Base-by-base conservation (phyloP, 768 basidiomycete species). In the Calocera viscosa region DNA sequence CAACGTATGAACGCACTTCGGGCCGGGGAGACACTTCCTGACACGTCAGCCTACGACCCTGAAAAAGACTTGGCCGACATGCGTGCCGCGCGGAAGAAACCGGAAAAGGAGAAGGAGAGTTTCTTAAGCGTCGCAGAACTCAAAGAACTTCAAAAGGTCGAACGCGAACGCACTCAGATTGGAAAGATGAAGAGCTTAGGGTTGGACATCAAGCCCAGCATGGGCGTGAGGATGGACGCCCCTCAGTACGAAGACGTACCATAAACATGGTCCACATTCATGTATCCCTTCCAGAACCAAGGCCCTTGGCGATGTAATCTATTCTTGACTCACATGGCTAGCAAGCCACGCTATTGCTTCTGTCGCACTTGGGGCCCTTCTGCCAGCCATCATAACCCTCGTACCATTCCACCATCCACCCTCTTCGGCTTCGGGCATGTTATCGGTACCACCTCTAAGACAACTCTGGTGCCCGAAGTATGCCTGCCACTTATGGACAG, bases 101-200 rank as follows among this genome's bases (percentile, higher is more conserved):
- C 84, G 17, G 71, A 76, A 2, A 78, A 79, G 22, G 89, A 91
- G 72, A 80, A 82, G 39, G 90, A 94, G 17, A 86, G 84, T 33
- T 90, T 86, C 71, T 82, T 94, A 73, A 86, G 78, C 68, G 84
- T 84, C 71, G 90, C 91, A 39, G 89, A 94, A 74, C 76, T 96
- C 30, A 77, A 84, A 79, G 91, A 94, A 68, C 76, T 96, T 64
- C 80, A 93, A 34, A 83, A 82, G 70, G 87, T 95, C 0, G 91
- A 95, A 74, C 84, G 88, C 69, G 93, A 96, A 74, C 83, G 94
- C 60, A 79, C 85, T 24, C 68, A 90, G 87, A 86, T 84, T 53
- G 85, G 87, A 19, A 89, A 88, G 75, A 90, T 90, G 88, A 91
- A 91, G 73, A 78, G 86, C 33, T 75, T 93, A n/a, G 91, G 91